phyloP scores from a whole-genome alignment of 768 basidiomycete species.

The Gloeopeniophorella convolvens region DNA sequence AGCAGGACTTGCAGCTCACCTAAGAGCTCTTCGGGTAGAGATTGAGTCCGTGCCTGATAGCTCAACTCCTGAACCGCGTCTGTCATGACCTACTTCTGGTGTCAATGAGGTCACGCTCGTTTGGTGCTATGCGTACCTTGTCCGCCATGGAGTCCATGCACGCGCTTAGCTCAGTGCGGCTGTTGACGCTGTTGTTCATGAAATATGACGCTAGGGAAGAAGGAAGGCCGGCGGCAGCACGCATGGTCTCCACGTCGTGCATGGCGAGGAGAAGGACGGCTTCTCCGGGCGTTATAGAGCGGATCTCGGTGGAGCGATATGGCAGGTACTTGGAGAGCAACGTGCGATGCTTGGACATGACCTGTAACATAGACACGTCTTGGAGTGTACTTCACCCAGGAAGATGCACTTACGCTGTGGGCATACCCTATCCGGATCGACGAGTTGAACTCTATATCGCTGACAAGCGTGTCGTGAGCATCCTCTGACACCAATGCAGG shows the following conservation, averaged over 20 bases:
- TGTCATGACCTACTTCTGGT: slow-evolving; percentile 58
- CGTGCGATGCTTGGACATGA: slow-evolving; percentile 60
- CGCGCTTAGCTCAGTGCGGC: slow-evolving; percentile 52
- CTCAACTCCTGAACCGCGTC: slow-evolving; percentile 69
- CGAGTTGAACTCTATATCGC: slow-evolving; percentile 89
- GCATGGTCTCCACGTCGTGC: slow-evolving; percentile 84
- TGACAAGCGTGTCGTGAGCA: slow-evolving; percentile 73
- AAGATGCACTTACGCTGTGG: slow-evolving; percentile 48
- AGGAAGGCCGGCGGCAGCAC: slow-evolving; percentile 71
- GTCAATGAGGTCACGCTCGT: neutral
- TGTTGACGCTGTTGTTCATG: slow-evolving; percentile 78
- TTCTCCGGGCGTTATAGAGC: slow-evolving; percentile 73
- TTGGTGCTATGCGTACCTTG: slow-evolving; percentile 46
- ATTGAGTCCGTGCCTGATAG: slow-evolving; percentile 69
- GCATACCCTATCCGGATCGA: slow-evolving; percentile 84
- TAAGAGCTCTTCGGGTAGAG: slow-evolving; percentile 61
- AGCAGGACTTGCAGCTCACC: slow-evolving; percentile 72
- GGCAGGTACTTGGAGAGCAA: slow-evolving; percentile 61
- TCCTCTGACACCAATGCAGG: slow-evolving; percentile 80
- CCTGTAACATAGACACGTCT: slow-evolving; percentile 35
- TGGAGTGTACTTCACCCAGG: too few species aligned
- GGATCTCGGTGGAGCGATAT: slow-evolving; percentile 59
- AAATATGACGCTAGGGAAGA: slow-evolving; percentile 85
- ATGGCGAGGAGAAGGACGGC: slow-evolving; percentile 79
- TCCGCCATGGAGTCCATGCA: slow-evolving; percentile 87